Conservation (phyloP, 78 protist species). For the Chrysochromulina parva region DNA sequence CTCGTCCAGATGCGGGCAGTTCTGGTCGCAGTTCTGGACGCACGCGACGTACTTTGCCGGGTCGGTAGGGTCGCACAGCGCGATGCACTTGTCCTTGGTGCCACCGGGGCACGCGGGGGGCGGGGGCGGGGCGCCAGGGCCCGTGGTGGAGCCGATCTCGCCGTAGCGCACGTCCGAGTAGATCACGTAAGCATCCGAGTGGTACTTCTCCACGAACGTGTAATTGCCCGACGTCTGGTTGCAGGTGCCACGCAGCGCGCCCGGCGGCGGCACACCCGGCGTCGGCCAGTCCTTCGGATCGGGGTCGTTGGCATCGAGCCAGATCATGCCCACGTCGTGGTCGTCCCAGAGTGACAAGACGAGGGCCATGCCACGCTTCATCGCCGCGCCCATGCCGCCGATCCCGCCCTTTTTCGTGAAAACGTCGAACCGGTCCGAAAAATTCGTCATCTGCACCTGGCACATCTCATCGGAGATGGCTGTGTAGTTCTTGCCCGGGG, state of each 20-base stretch:
- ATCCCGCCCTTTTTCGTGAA: slow-evolving; percentile 65
- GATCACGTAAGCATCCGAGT: no score
- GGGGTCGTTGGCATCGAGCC: slow-evolving; percentile 63
- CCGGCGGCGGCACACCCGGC: no score
- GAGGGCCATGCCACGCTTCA: slow-evolving; percentile 65
- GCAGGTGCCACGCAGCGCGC: no score
- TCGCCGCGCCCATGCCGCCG: slow-evolving; percentile 54
- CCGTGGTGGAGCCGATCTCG: not conserved
- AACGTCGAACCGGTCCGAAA: slow-evolving; percentile 23
- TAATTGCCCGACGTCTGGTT: no score
- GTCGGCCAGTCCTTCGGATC: not conserved
- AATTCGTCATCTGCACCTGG: slow-evolving; percentile 55
- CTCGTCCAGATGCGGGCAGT: no score
- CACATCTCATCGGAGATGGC: slow-evolving; percentile 43
- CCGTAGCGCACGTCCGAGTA: not conserved
- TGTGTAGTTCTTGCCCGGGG: slow-evolving; percentile 36
- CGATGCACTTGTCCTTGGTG: not conserved
- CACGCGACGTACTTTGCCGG: not conserved
- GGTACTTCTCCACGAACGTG: no score
- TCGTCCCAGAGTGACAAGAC: slow-evolving; percentile 69
- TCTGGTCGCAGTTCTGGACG: not conserved
- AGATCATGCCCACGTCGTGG: slow-evolving; percentile 65
- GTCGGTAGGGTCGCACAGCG: not conserved
- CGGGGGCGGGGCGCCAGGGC: not conserved
- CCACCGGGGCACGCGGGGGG: slow-evolving; percentile 10